Conservation (phyloP, 1,284 basidiomycete genomes). For the Tylopilus orsonianus region DNA sequence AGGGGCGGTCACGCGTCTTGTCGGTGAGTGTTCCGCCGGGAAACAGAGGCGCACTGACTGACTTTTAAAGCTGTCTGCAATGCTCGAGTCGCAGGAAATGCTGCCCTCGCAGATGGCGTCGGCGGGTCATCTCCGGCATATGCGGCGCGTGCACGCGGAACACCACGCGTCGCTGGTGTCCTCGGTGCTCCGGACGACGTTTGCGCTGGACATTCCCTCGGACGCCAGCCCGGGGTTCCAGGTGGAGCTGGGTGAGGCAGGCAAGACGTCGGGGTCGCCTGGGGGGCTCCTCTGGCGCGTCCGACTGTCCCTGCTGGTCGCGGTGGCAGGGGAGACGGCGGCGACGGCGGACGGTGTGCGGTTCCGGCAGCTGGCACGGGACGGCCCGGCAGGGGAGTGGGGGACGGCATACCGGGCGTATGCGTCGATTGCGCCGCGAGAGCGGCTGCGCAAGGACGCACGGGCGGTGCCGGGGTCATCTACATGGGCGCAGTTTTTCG, state of each 20-base stretch:
- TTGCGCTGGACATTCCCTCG: conserved; percentile 85
- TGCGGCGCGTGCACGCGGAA: conserved; percentile 79
- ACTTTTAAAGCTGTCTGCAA: conserved; percentile 67
- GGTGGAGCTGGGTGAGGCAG: conserved; percentile 42
- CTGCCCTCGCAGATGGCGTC: conserved; percentile 60
- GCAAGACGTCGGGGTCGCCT: conserved; percentile 11
- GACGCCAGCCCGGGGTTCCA: conserved; percentile 86
- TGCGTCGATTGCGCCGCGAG: conserved; percentile 57
- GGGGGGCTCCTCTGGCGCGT: conserved; percentile 89
- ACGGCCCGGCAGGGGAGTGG: conserved; percentile 54
- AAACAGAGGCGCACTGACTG: background rate
- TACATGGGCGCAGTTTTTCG: conserved; percentile 57
- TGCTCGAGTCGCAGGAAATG: conserved; percentile 82
- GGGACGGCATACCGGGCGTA: conserved; percentile 65
- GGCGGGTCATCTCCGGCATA: conserved; percentile 42
- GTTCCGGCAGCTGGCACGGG: conserved; percentile 54
- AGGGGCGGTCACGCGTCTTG: conserved; percentile 61
- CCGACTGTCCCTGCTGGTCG: conserved; percentile 77
- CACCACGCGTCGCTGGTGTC: conserved; percentile 74
- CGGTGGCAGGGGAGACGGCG: conserved; percentile 51
- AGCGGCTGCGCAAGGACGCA: conserved; percentile 35
- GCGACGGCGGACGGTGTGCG: conserved; percentile 48
- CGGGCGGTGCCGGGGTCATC: conserved; percentile 14
- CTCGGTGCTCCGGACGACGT: conserved; percentile 72
- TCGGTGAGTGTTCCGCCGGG: conserved; percentile 50